phyloP scores from a whole-genome alignment of 768 basidiomycete species.

The Nidularia sp. region DNA sequence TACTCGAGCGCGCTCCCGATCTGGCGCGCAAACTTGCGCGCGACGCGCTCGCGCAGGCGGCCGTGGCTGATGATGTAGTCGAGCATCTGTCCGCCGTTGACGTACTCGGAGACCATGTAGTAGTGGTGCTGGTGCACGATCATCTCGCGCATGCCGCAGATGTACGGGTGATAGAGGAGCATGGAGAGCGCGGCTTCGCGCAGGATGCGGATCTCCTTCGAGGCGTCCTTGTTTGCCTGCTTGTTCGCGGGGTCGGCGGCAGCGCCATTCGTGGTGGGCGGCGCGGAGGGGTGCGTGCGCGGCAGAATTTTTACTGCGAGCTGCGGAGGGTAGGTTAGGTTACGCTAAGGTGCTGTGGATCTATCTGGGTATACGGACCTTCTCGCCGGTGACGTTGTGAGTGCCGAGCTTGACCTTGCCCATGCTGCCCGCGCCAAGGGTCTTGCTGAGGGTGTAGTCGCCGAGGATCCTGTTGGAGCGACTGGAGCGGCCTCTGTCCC shows the following conservation, averaged over 20 bases:
- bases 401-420: constrained; percentile 97
- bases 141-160: constrained; percentile 99
- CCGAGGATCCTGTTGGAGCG: constrained; percentile 68
- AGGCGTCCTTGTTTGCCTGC: constrained; percentile 83
- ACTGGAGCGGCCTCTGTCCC: constrained; percentile 15
- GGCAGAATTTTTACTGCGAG: constrained; percentile 99
- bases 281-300: constrained; percentile 64
- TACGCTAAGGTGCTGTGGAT: not conserved
- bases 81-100: constrained; percentile 98
- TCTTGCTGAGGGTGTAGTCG: constrained; percentile 95
- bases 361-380: constrained; percentile 49
- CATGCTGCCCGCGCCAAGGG: constrained; percentile 97
- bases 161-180: constrained; percentile 96
- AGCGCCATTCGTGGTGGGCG: constrained; percentile 38
- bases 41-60: constrained; percentile 89
- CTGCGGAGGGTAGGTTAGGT: constrained; percentile 30
- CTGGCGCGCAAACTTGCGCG: constrained; percentile 95
- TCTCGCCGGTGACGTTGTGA: constrained; percentile 85
- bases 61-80: constrained; percentile 99
- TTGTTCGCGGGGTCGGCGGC: constrained; percentile 55
- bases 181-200: constrained; percentile 94
- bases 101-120: constrained; percentile 99
- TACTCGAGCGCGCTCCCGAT: constrained; percentile 96
- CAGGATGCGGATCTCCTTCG: constrained; percentile 94
- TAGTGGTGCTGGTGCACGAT: constrained; percentile 97